These are phyloP conservation scores for Aspergillaceae sp. DNA, from an alignment of 2,329 filamentous ascomycete species.

Conservation along the genomic window DNA sequence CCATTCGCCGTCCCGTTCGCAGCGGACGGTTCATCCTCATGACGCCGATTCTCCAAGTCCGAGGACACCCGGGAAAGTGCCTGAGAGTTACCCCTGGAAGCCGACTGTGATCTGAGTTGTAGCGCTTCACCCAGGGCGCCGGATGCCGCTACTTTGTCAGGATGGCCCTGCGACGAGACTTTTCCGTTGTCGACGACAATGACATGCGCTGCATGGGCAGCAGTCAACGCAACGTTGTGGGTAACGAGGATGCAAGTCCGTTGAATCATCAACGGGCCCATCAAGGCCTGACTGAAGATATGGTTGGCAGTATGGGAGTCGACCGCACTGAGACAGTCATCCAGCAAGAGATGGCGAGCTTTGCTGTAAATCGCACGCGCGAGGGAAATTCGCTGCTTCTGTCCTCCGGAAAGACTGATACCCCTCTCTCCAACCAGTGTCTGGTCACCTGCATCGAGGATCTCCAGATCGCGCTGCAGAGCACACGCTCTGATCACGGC, in stretches of 20 bases:
- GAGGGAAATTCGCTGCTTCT: constrained; percentile 94
- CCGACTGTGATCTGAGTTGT: constrained; percentile 58
- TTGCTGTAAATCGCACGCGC: constrained; percentile 97
- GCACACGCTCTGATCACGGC: constrained; percentile 87
- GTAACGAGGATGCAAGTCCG: constrained; percentile 93
- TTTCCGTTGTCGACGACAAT: constrained; percentile 83
- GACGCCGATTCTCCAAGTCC: constrained; percentile 57
- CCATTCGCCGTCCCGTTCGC: constrained; percentile 30
- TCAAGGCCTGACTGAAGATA: constrained; percentile 91
- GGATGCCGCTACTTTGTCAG: constrained; percentile 71
- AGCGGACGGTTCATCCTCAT: constrained; percentile 44
- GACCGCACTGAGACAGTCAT: constrained; percentile 92
- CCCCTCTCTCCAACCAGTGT: constrained; percentile 96
- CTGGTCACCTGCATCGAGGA: constrained; percentile 84
- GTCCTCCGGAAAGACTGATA: constrained; percentile 89
- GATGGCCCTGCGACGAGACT: constrained; percentile 64
- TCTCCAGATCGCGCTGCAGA: constrained; percentile 80
- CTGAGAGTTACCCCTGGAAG: constrained; percentile 61
- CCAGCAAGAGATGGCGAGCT: constrained; percentile 79
- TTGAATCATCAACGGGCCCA: constrained; percentile 76
- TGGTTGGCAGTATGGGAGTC: constrained; percentile 97
- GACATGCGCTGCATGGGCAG: constrained; percentile 69
- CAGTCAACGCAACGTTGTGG: constrained; percentile 84
- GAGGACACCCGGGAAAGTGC: constrained; percentile 72
- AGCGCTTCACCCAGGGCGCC: constrained; percentile 83